Conservation (phyloP, 2,329 filamentous ascomycete species). For the Colletotrichum sp. region DNA sequence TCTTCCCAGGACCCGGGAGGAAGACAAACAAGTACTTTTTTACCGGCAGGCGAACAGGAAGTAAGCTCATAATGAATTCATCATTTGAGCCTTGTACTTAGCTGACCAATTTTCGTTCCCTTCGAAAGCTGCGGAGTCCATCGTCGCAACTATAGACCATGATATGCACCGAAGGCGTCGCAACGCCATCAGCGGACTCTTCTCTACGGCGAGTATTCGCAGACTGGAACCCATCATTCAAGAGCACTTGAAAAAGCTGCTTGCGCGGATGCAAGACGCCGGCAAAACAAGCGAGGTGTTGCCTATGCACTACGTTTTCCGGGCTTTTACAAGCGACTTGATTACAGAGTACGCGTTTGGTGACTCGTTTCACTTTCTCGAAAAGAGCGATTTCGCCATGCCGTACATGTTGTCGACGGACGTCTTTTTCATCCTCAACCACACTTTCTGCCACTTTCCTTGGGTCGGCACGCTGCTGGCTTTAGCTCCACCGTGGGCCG, state of each 20-base stretch:
- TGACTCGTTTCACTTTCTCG: neutral
- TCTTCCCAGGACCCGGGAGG: slow-evolving; percentile 25
- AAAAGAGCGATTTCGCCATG: neutral
- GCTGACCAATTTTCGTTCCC: neutral
- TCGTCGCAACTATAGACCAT: neutral
- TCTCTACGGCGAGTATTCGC: slow-evolving; percentile 29
- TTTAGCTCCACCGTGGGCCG: neutral
- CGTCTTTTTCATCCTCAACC: neutral
- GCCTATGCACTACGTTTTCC: neutral
- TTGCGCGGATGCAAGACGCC: neutral
- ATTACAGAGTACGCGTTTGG: neutral
- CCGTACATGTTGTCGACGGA: neutral
- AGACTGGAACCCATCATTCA: neutral
- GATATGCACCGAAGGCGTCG: slow-evolving; percentile 42
- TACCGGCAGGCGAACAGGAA: slow-evolving; percentile 32
- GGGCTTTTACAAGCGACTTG: neutral
- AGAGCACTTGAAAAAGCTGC: neutral
- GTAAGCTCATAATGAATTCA: neutral
- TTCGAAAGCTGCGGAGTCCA: slow-evolving; percentile 38
- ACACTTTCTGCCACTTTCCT: neutral
- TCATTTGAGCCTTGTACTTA: neutral
- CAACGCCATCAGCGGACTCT: slow-evolving; percentile 37
- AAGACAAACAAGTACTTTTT: slow-evolving; percentile 27
- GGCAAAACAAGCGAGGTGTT: neutral
- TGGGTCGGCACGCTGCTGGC: neutral